Percentiles rank a stretch among this genome's conserved stretches.
Conservation (phyloP, 306 rosid species). For the Vigna reflexopilosa region DNA sequence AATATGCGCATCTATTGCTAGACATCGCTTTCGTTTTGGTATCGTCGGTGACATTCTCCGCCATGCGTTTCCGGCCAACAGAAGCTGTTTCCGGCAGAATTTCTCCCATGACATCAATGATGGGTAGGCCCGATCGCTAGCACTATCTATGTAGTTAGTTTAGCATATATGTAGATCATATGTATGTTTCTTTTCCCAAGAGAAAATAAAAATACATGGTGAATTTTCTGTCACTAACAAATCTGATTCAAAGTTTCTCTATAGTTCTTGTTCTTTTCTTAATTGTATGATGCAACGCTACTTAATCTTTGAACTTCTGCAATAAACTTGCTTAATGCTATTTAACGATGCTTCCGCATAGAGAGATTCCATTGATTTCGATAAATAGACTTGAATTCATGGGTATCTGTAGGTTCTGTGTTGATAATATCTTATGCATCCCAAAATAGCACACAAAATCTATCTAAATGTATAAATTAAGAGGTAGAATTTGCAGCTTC, state of each 20-base stretch:
- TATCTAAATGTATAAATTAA: background rate
- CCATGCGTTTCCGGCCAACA: slow-evolving; percentile 43
- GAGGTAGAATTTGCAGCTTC: background rate
- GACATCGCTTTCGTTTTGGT: slow-evolving; percentile 52
- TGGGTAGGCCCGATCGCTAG: slow-evolving; percentile 65
- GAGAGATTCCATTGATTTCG: background rate
- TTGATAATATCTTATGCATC: background rate
- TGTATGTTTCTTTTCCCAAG: background rate
- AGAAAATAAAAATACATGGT: background rate
- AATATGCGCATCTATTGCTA: slow-evolving; percentile 46
- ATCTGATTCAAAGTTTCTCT: background rate
- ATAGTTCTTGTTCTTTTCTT: background rate
- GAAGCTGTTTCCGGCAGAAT: slow-evolving; percentile 48
- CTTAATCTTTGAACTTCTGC: background rate
- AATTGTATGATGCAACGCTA: background rate
- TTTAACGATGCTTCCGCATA: background rate
- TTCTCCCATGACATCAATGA: slow-evolving; percentile 61
- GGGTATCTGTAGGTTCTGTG: background rate
- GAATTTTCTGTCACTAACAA: slow-evolving; percentile 19
- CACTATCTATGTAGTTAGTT: too few relatives aligned
- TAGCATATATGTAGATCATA: too few relatives aligned
- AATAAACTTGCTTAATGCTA: background rate
- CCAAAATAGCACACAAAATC: background rate
- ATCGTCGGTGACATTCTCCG: slow-evolving; percentile 55
- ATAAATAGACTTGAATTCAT: background rate